Conservation (phyloP, 805 yeast genomes). For the Wickerhamiella siamensis region DNA sequence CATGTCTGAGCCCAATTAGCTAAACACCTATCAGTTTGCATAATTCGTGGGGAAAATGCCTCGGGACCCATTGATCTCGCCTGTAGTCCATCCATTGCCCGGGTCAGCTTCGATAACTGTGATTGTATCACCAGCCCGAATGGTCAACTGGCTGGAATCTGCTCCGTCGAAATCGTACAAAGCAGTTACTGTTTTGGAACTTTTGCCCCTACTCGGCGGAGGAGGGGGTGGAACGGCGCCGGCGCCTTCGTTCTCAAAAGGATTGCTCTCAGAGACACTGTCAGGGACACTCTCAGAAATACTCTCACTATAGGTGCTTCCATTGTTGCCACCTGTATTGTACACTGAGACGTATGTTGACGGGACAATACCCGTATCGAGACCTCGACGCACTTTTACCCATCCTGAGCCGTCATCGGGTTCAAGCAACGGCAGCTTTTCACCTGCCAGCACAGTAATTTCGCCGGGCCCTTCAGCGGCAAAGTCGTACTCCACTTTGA, state of each 20-base stretch:
- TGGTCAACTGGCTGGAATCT: slow-evolving; percentile 65
- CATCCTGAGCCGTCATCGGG: slow-evolving; percentile 88
- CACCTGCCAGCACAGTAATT: slow-evolving; percentile 45
- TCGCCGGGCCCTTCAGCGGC: slow-evolving; percentile 65
- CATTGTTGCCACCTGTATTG: slow-evolving; percentile 13
- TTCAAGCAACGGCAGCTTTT: slow-evolving; percentile 40
- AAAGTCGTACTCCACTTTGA: slow-evolving; percentile 38
- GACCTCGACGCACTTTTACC: slow-evolving; percentile 46
- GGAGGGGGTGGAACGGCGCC: slow-evolving; percentile 53
- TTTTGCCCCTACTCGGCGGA: slow-evolving; percentile 59
- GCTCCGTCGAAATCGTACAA: slow-evolving; percentile 63
- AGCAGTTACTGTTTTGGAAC: slow-evolving; percentile 32
- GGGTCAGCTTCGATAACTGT: slow-evolving; percentile 49
- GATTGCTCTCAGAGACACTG: slow-evolving; percentile 2
- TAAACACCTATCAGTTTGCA: slow-evolving; percentile 28
- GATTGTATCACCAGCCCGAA: slow-evolving; percentile 60
- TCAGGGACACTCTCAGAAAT: too few relatives aligned
- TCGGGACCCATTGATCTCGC: slow-evolving; percentile 49
- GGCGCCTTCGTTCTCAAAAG: slow-evolving; percentile 6
- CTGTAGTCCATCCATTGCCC: slow-evolving; percentile 91
- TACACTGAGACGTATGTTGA: slow-evolving; percentile 52
- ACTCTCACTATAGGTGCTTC: slow-evolving; percentile 3
- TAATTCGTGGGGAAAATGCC: slow-evolving; percentile 77
- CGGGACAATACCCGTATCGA: slow-evolving; percentile 71
- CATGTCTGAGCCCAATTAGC: too few relatives aligned